Evolutionary conservation across 176 grass and related monocot species (phyloP).

Genomic region (Alloteropsis semialata): DNA sequence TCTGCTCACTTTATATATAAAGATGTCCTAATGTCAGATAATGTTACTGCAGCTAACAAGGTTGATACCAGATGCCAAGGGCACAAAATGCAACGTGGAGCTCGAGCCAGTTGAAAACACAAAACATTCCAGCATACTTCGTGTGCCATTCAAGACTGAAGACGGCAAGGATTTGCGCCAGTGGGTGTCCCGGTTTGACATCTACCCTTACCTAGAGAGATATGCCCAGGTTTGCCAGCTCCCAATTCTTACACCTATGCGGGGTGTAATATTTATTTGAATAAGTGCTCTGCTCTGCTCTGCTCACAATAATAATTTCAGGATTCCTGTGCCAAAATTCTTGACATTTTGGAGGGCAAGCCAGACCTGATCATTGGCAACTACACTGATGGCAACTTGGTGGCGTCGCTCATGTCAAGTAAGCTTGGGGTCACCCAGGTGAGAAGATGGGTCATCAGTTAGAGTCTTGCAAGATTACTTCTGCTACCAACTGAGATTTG

Average conservation of each 20-base stretch:
- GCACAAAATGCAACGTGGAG: slow-evolving; percentile 91
- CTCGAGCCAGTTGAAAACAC: slow-evolving; percentile 78
- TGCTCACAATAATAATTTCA: slow-evolving; percentile 16
- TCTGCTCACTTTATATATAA: neutral
- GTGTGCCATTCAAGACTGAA: slow-evolving; percentile 78
- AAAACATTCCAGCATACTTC: slow-evolving; percentile 76
- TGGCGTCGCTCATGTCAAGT: slow-evolving; percentile 76
- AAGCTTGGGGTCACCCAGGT: slow-evolving; percentile 96
- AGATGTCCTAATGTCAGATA: neutral
- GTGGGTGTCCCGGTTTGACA: slow-evolving; percentile 94
- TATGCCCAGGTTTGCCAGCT: slow-evolving; percentile 69
- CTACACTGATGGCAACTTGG: slow-evolving; percentile 93
- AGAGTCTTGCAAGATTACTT: neutral
- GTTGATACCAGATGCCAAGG: slow-evolving; percentile 91
- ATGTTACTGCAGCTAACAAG: slow-evolving; percentile 67
- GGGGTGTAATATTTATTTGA: neutral
- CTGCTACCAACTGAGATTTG: neutral
- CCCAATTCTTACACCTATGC: neutral
- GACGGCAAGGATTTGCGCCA: slow-evolving; percentile 56
- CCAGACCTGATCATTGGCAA: slow-evolving; percentile 96
- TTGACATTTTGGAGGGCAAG: slow-evolving; percentile 85
- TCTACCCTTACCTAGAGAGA: slow-evolving; percentile 98
- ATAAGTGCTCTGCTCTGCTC: neutral
- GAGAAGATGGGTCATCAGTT: neutral
- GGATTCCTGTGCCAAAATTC: slow-evolving; percentile 73